phyloP scores from a whole-genome alignment of 441 rosid genomes.

The Melastoma candidum region DNA sequence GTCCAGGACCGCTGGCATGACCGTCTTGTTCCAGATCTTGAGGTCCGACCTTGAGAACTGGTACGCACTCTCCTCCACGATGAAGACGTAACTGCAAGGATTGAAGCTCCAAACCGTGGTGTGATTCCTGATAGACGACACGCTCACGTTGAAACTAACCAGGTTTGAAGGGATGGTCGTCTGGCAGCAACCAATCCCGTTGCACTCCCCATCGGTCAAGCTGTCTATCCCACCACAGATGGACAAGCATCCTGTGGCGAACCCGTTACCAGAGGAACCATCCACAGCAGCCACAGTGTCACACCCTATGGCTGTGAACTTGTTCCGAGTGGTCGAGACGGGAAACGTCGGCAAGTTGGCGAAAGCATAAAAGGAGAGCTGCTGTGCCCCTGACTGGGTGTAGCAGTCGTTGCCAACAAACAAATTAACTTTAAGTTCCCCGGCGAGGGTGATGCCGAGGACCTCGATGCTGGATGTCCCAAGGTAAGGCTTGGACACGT shows the following conservation, averaged over 20 bases:
- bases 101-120: background rate
- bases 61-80: background rate
- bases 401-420: slow-evolving; percentile 9
- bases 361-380: accelerated
- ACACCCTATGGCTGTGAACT: slow-evolving; percentile 32
- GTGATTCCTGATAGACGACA: background rate
- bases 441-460: background rate
- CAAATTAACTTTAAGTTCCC: background rate
- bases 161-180: background rate
- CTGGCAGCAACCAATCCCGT: slow-evolving; percentile 3
- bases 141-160: background rate
- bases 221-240: background rate
- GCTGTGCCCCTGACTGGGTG: background rate
- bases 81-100: background rate
- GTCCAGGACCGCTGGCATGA: slow-evolving; percentile 12
- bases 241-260: slow-evolving; percentile 9
- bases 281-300: slow-evolving; percentile 14
- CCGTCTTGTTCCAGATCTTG: too few relatives aligned
- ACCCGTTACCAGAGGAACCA: background rate
- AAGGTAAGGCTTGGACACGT: background rate
- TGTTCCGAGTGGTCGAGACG: slow-evolving; percentile 22
- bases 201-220: background rate
- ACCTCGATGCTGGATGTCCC: background rate
- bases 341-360: background rate
- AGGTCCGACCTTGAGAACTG: background rate